Conservation (phyloP, 345 rosid genomes). For the Eucalyptus caleyi region DNA sequence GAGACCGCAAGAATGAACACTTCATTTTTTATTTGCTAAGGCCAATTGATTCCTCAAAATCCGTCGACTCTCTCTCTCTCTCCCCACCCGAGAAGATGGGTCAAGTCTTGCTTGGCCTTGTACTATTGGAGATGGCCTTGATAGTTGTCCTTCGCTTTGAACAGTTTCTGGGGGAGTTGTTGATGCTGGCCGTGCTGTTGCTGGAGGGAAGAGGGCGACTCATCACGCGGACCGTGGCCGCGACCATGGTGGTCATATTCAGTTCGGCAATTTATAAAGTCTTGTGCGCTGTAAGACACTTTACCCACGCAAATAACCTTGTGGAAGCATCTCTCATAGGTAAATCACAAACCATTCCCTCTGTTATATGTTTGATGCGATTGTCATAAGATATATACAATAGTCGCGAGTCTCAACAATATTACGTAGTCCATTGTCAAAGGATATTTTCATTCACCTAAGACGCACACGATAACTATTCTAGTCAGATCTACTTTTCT, state of each 20-base stretch:
- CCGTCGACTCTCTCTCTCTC: not conserved
- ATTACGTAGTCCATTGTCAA: not conserved
- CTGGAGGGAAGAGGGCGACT: conserved; percentile 32
- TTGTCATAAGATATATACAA: not conserved
- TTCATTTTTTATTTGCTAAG: not conserved
- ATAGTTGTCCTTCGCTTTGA: conserved; percentile 13
- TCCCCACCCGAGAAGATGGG: conserved; percentile 3
- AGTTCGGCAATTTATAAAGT: conserved; percentile 1
- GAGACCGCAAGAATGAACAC: not conserved
- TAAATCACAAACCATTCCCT: not conserved
- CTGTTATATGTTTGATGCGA: not conserved
- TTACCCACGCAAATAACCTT: conserved; percentile 8
- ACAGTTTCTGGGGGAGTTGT: conserved; percentile 15
- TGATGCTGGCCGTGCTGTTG: conserved; percentile 1
- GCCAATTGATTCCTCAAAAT: not conserved
- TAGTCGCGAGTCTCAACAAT: not conserved
- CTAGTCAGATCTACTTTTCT: rapidly evolving
- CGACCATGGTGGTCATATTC: conserved; percentile 24
- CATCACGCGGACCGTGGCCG: conserved; percentile 24
- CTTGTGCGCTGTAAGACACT: conserved; percentile 4
- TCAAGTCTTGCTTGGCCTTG: conserved; percentile 12
- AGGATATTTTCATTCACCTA: not conserved
- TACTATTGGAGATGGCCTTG: conserved; percentile 22
- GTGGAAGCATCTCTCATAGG: conserved; percentile 41
- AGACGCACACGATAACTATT: not conserved